These are phyloP conservation scores for Endocalyx cinctus DNA, from an alignment of 2,329 filamentous ascomycete genomes.

Conservation along the genomic window DNA sequence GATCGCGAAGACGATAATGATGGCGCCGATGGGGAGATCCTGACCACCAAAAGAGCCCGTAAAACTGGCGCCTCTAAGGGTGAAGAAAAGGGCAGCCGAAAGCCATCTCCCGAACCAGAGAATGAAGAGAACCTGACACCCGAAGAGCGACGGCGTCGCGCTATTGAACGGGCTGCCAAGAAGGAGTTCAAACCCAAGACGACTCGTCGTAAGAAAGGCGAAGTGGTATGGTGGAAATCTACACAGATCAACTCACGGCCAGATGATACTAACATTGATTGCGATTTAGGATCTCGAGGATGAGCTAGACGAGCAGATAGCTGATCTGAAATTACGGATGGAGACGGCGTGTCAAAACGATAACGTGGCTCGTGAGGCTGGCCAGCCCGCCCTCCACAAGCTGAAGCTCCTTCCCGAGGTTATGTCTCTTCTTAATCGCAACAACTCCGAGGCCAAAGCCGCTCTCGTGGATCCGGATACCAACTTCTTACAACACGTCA, in stretches of 20 bases:
- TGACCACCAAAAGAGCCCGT: conserved; percentile 45
- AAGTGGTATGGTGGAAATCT: conserved; percentile 59
- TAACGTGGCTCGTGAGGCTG: conserved; percentile 72
- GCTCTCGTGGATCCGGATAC: conserved; percentile 90
- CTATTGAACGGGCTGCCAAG: conserved; percentile 83
- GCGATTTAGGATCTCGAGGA: conserved; percentile 73
- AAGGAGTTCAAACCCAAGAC: conserved; percentile 80
- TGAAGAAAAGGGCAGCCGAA: conserved; percentile 43
- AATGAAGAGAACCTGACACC: conserved; percentile 77
- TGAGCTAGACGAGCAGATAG: conserved; percentile 85
- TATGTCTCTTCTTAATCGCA: conserved; percentile 80
- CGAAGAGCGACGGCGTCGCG: conserved; percentile 77
- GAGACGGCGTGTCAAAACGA: conserved; percentile 84
- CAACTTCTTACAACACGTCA: conserved; percentile 90
- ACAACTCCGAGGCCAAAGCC: conserved; percentile 75
- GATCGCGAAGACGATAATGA: conserved; percentile 47
- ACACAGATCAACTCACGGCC: not conserved
- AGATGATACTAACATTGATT: conserved; percentile 4
- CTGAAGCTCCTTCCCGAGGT: conserved; percentile 91
- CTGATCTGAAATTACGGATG: conserved; percentile 83
- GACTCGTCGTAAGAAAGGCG: conserved; percentile 74
- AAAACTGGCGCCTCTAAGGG: conserved; percentile 29
- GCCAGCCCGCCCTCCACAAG: conserved; percentile 84
- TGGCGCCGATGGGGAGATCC: conserved; percentile 38
- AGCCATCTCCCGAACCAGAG: conserved; percentile 55